These are phyloP conservation scores for Pyricularia sp. DNA, from an alignment of 2,329 filamentous ascomycete genomes.

Conservation along the genomic window DNA sequence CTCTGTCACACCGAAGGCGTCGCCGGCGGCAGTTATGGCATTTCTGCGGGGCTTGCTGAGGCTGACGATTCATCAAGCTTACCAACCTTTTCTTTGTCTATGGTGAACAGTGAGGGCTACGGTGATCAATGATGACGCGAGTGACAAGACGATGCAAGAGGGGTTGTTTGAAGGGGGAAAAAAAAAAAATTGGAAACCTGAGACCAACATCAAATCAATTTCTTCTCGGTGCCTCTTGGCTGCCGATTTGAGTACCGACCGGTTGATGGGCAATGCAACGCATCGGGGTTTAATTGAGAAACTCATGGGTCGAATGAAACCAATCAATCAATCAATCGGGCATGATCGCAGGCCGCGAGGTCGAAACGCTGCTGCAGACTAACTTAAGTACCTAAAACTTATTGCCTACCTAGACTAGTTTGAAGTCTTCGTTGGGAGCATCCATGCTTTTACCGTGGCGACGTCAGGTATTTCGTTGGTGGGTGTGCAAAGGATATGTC, in stretches of 20 bases:
- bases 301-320: not conserved
- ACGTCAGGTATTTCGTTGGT: not conserved
- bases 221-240: not conserved
- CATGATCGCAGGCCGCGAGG: not conserved
- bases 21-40: slow-evolving; percentile 5
- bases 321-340: not conserved
- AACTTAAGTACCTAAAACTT: no score
- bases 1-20: not conserved
- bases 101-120: not conserved
- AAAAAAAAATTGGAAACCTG: not conserved
- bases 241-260: not conserved
- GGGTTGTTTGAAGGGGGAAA: not conserved
- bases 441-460: not conserved
- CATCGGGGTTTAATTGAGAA: not conserved
- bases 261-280: no score
- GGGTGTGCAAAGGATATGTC: not conserved
- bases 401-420: no score
- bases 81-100: no score
- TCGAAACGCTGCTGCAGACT: not conserved
- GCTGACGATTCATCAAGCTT: not conserved
- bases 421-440: not conserved
- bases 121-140: not conserved
- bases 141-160: not conserved
- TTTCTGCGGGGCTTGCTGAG: slow-evolving; percentile 4
- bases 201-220: not conserved